These are phyloP conservation scores for Fomitopsis pinicola DNA, from an alignment of 1,284 basidiomycete species.

Conservation along the genomic window DNA sequence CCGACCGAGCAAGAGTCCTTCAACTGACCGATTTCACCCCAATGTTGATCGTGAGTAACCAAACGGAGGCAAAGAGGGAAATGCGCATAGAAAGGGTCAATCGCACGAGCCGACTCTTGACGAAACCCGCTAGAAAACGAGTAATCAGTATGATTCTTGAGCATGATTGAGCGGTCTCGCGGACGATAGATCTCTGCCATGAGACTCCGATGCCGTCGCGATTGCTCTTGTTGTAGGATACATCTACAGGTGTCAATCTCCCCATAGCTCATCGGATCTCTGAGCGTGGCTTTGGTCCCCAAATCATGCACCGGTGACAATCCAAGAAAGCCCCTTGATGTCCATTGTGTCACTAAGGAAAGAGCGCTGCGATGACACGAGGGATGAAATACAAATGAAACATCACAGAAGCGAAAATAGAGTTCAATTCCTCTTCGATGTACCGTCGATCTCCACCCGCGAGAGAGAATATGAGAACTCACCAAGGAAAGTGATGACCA, in stretches of 20 bases:
- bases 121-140: constrained; percentile 33
- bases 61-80: constrained; percentile 43
- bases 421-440: too few species aligned
- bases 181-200: neutral
- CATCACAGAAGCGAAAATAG: too few species aligned
- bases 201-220: too few species aligned
- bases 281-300: too few species aligned
- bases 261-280: too few species aligned
- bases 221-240: too few species aligned
- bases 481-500: constrained; percentile 39
- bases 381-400: too few species aligned
- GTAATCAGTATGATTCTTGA: neutral
- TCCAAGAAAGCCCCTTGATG: too few species aligned
- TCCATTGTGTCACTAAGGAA: too few species aligned
- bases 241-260: too few species aligned
- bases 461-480: constrained; percentile 11
- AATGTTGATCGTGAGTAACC: constrained; percentile 38
- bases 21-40: constrained; percentile 29
- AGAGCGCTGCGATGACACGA: too few species aligned
- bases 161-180: neutral
- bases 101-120: constrained; percentile 43
- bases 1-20: neutral
- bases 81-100: constrained; percentile 42
- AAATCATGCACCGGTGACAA: too few species aligned
- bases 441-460: neutral